Evolutionary conservation across 108 stramenopile species (phyloP), one percentile per base, ranked within the genome.

Genomic region (Pseudonitzschia delicatissima): DNA sequence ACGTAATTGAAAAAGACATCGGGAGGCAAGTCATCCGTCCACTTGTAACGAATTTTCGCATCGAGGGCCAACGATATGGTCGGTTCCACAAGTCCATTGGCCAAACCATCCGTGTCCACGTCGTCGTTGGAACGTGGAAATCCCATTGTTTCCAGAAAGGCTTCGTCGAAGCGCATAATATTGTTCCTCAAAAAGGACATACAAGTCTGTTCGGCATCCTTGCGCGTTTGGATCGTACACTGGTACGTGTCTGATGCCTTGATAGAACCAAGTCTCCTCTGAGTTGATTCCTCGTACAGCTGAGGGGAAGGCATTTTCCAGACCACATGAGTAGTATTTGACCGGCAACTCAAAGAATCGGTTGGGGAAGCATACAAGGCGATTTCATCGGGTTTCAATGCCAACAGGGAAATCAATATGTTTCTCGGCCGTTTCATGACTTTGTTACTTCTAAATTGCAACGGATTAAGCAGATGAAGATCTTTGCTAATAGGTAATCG

Each of bases 1-100:
- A 93, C 90, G 68, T 92, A 93, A 59, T 96, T 88, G 35, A 77
- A 52, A 47, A 80, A 96, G n/a, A 90, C 78, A 12, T 77, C 62
- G 48, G 68, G 50, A 2, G 91, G 88, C 8, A 93, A 45, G 8
- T 40, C 50, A 72, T 87, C 86, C 5, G 93, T 80, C 85, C 86
- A 92, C 0, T 77, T 63, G 66, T 87, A 90, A 3, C 67, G 17
- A 12, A 62, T 44, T 67, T 85, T 91, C 21, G 88, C 81, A 21
- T 83, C 66, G 18, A 94, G 60, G 9, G 90, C 84, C 29, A 87
- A 61, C 28, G 73, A 50, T 25, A 93, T 66, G 0, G 88, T 88
- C 55, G 75, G 79, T 61, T 76, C 73, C 28, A 90, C 61, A 39
- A 93, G 60, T 11, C 92, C 88, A 70, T 81, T 76, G 3, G 64